Evolutionary conservation across 2,329 filamentous ascomycete species (phyloP).

Genomic region (Talaromyces sp.): DNA sequence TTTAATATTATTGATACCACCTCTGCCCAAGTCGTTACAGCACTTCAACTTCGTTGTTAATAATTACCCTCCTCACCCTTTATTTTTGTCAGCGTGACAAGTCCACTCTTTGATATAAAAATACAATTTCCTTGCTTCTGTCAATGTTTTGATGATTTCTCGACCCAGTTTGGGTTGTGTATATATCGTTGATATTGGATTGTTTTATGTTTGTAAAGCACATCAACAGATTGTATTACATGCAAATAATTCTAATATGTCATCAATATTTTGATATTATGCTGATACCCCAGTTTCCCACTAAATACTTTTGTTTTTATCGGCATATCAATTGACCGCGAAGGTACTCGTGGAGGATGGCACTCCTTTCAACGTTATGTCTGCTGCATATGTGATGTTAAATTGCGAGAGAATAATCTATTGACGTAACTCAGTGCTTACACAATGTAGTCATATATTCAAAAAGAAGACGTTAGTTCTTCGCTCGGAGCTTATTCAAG

Average conservation of each 20-base stretch:
- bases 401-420: no score
- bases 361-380: no score
- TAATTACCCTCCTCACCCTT: background rate
- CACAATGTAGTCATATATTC: no score
- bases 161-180: background rate
- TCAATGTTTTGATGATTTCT: background rate
- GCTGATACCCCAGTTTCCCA: background rate
- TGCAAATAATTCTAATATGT: background rate
- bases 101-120: background rate
- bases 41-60: background rate
- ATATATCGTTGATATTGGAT: background rate
- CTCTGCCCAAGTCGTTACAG: background rate
- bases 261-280: background rate
- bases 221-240: background rate
- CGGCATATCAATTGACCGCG: no score
- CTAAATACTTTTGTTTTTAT: no score
- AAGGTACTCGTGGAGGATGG: no score
- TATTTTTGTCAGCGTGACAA: background rate
- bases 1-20: conserved; percentile 1
- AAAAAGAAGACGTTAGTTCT: no score
- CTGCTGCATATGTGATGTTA: no score
- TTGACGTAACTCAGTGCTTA: no score
- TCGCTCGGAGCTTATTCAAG: conserved; percentile 37
- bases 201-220: background rate
- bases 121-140: background rate